Base-by-base conservation (phyloP, 202 grass and related monocot species). In the Dendrocalamus latiflorus region DNA sequence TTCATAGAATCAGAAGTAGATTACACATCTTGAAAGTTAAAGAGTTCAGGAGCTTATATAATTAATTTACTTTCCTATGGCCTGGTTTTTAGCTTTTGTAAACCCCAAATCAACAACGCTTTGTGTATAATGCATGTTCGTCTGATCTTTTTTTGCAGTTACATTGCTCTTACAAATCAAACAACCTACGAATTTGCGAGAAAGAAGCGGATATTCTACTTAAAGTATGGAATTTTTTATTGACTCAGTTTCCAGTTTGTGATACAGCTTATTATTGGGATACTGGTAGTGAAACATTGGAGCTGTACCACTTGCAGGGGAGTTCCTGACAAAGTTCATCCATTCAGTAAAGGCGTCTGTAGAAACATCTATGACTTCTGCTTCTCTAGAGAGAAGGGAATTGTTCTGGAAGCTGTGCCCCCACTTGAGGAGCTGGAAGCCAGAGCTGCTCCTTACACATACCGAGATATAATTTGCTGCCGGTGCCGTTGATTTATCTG, bases 121-220 rank as follows among this genome's bases (percentile, higher is more conserved):
- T 69, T 12, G n/a, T 66, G 60, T 66, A 38, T 68, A 81, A 48
- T 65, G 54, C 14, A 25, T 81, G 76, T 59, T 75, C 14, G 3
- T 16, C 8, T 69, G 55, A 64, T 68, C 5, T 69, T 55, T 33
- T 57, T 39, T n/a, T 86, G 21, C 87, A 99, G 96, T 48, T 96
- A 99, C 76, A 89, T 99, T 79, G 89, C 87, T 65, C 81, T 96
- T 81, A 96, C 93, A 89, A 99, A 99, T 84, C 96, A 99, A 86
- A 99, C 93, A 63, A 99, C 96, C 21, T 99, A 93, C 2, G 96
- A 99, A 82, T 86, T 94, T 68, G 96, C 91, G 5, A 90, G 93
- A 81, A 96, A 89, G 75, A 91, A 76, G 51, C 83, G 96, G 20
- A 91, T 94, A 84, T 83, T 81, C 20, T 99, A 99, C 81, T 48